Percentiles rank a stretch among this genome's conserved stretches.
Evolutionary conservation across 805 yeast genomes (phyloP).

Genomic region (Groenewaldozyma tartarivorans): DNA sequence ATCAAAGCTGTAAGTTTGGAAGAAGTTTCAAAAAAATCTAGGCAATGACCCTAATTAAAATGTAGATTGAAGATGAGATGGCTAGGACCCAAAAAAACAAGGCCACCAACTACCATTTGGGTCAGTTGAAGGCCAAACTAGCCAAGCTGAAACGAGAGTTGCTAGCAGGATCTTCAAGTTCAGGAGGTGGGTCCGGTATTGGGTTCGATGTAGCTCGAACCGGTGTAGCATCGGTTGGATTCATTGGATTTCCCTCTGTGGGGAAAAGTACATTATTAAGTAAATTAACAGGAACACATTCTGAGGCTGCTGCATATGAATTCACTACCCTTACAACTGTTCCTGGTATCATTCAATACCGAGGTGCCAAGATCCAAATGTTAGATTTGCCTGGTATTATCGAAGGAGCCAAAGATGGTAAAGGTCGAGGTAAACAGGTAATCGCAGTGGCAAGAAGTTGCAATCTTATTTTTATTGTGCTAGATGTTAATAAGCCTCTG

Average conservation of each 20-base stretch:
- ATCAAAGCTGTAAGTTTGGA: slow-evolving; percentile 22
- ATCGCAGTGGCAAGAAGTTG: slow-evolving; percentile 99
- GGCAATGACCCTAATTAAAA: too few species aligned
- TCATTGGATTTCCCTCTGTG: slow-evolving; percentile 97
- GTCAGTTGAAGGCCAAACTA: slow-evolving; percentile 91
- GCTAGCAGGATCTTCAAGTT: slow-evolving; percentile 55
- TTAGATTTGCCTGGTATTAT: slow-evolving; percentile 96
- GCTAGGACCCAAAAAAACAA: slow-evolving; percentile 95
- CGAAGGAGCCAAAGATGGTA: slow-evolving; percentile 96
- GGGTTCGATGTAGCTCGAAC: slow-evolving; percentile 99
- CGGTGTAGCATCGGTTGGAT: slow-evolving; percentile 96
- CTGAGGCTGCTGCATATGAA: slow-evolving; percentile 96
- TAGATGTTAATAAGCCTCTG: slow-evolving; percentile 93
- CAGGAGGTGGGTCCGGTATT: slow-evolving; percentile 80
- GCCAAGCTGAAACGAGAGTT: slow-evolving; percentile 93
- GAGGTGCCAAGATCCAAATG: slow-evolving; percentile 98
- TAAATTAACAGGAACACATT: slow-evolving; percentile 88
- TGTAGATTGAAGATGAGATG: slow-evolving; percentile 90
- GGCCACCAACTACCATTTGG: slow-evolving; percentile 95
- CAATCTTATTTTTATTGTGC: slow-evolving; percentile 81
- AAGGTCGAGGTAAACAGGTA: slow-evolving; percentile 97
- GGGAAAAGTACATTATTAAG: slow-evolving; percentile 68
- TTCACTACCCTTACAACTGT: slow-evolving; percentile 96
- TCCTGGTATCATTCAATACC: slow-evolving; percentile 90
- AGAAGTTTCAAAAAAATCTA: slow-evolving; percentile 19